Evolutionary conservation across 371 early-diverging fungal species (phyloP).

Genomic region (Nosema muscidifuracis): DNA sequence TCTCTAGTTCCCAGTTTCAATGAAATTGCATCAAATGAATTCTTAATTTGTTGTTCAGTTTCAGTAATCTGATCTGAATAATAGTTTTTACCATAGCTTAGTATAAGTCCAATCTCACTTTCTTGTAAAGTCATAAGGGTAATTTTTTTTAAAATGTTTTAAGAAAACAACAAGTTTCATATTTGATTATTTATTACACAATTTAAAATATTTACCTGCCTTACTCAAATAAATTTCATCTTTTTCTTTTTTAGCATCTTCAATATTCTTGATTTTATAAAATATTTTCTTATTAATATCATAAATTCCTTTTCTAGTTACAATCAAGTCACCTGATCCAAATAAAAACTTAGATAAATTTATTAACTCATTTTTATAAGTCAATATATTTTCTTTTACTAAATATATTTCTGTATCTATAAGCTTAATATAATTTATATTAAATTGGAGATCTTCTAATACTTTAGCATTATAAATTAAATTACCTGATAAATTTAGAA

Average conservation of each 20-base stretch:
- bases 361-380: not conserved
- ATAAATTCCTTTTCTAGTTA: not conserved
- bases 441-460: not conserved
- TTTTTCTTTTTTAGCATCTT: not conserved
- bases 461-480: not conserved
- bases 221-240: too few relatives aligned
- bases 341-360: not conserved
- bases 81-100: slow-evolving; percentile 62
- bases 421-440: not conserved
- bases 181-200: too few relatives aligned
- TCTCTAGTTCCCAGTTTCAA: slow-evolving; percentile 73
- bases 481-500: not conserved
- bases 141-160: too few relatives aligned
- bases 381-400: not conserved
- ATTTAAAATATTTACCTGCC: too few relatives aligned
- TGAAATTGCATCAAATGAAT: slow-evolving; percentile 52
- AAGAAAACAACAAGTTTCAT: too few relatives aligned
- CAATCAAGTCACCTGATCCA: not conserved
- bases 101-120: slow-evolving; percentile 52
- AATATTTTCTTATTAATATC: not conserved
- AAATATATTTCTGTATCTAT: not conserved
- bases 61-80: slow-evolving; percentile 60
- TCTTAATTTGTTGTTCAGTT: slow-evolving; percentile 55
- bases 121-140: slow-evolving; percentile 34
- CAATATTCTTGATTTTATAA: slow-evolving; percentile 7